These are phyloP conservation scores for Solanum aculeatissimum DNA, from an alignment of 305 asterid genomes.

Conservation along the genomic window DNA sequence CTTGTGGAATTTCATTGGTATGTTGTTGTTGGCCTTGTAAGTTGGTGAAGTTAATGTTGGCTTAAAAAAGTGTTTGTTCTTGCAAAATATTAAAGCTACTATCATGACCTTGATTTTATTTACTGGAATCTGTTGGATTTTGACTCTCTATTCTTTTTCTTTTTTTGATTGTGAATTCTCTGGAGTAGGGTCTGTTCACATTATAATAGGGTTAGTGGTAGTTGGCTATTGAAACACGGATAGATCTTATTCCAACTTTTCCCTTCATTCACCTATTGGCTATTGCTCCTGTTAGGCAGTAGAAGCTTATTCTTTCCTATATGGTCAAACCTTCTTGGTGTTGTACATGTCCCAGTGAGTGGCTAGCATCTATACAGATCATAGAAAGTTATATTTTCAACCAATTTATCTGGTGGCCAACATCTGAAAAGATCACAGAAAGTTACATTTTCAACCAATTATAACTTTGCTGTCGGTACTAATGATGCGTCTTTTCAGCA, in stretches of 20 bases:
- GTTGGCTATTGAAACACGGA: neutral
- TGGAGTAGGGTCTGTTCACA: neutral
- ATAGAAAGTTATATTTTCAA: neutral
- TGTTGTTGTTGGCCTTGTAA: neutral
- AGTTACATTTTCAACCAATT: neutral
- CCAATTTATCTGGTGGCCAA: neutral
- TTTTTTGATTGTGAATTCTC: neutral
- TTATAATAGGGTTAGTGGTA: neutral
- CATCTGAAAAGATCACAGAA: neutral
- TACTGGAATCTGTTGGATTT: neutral
- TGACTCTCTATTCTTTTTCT: neutral
- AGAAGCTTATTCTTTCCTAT: neutral
- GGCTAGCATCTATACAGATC: neutral
- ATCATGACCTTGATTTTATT: neutral
- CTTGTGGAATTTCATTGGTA: too few relatives aligned
- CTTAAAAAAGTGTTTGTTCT: neutral
- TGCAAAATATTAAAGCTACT: neutral
- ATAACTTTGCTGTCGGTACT: conserved; percentile 11
- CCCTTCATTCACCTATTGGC: neutral
- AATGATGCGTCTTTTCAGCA: conserved; percentile 44
- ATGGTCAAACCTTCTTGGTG: neutral
- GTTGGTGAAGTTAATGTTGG: neutral
- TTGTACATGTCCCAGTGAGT: neutral
- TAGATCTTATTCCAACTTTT: neutral
- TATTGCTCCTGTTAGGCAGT: neutral